These are phyloP conservation scores for Deuterostichococcus epilithicus DNA, from an alignment of 139 green algal species.

Conservation along the genomic window DNA sequence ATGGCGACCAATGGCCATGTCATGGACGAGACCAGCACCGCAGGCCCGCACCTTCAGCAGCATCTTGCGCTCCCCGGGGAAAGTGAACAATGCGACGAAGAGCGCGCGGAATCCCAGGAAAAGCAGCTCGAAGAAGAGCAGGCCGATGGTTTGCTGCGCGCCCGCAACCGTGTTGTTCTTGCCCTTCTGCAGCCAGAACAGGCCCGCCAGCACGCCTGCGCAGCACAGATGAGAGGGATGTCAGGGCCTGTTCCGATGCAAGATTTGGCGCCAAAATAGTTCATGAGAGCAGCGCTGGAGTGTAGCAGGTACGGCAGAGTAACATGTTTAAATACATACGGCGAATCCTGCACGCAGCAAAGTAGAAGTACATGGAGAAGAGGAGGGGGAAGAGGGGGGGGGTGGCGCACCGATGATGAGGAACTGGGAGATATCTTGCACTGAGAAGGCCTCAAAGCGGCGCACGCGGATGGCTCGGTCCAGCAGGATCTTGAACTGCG, in stretches of 20 bases:
- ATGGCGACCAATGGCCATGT: not conserved
- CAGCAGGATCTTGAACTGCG: constrained; percentile 18
- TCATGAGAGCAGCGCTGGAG: too few species aligned
- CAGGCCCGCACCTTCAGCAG: constrained; percentile 40
- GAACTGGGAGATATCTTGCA: constrained; percentile 24
- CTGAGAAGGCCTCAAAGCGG: constrained; percentile 21
- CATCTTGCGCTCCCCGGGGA: constrained; percentile 45
- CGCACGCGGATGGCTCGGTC: not conserved
- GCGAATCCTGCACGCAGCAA: too few species aligned
- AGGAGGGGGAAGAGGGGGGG: too few species aligned
- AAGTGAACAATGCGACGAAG: constrained; percentile 49
- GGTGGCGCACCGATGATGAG: constrained; percentile 4
- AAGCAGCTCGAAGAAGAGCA: constrained; percentile 56
- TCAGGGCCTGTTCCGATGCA: too few species aligned
- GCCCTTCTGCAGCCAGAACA: constrained; percentile 13
- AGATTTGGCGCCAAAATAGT: too few species aligned
- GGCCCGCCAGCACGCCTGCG: constrained; percentile 15
- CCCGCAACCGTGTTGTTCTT: constrained; percentile 3
- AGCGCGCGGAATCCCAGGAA: constrained; percentile 39
- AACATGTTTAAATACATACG: too few species aligned
- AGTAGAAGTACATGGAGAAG: too few species aligned
- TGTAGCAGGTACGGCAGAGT: too few species aligned
- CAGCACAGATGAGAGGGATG: too few species aligned
- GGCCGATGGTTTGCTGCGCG: constrained; percentile 17
- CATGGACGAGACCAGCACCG: not conserved